Conservation (phyloP, 2,329 filamentous ascomycete species). For the Epichloe gansuensis region DNA sequence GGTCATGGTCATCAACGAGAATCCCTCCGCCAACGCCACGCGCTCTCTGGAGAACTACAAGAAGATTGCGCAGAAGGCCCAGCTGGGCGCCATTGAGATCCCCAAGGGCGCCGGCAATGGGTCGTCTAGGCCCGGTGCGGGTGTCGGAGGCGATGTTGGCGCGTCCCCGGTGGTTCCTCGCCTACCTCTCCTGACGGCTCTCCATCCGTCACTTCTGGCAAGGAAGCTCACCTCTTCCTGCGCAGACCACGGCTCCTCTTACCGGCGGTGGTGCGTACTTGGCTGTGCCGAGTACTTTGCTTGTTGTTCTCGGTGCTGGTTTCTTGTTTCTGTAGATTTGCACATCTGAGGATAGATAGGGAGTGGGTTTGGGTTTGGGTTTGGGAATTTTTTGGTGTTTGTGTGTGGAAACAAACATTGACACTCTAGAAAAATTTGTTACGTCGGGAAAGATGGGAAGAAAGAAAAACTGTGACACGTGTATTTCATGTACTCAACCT, state of each 20-base stretch:
- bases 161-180: not conserved
- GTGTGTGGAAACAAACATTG: too few relatives aligned
- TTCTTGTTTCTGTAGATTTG: conserved; percentile 27
- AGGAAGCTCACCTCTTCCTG: not conserved
- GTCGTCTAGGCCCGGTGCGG: not conserved
- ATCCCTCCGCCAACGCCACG: conserved; percentile 39
- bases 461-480: too few relatives aligned
- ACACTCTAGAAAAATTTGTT: too few relatives aligned
- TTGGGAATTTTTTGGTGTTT: too few relatives aligned
- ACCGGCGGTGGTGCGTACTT: conserved; percentile 18
- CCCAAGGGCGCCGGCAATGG: conserved; percentile 6
- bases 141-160: conserved; percentile 11
- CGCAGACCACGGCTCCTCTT: conserved; percentile 9
- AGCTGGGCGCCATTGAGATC: conserved; percentile 15
- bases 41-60: conserved; percentile 41
- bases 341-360: not conserved
- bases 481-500: too few relatives aligned
- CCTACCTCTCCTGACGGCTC: not conserved
- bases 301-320: conserved; percentile 31
- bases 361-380: not conserved
- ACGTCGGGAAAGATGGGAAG: too few relatives aligned
- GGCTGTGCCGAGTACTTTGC: conserved; percentile 27
- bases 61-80: conserved; percentile 20
- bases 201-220: not conserved
- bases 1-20: conserved; percentile 64